Conservation (phyloP, 2,329 filamentous ascomycete genomes). For the Alternaria gaisen region DNA sequence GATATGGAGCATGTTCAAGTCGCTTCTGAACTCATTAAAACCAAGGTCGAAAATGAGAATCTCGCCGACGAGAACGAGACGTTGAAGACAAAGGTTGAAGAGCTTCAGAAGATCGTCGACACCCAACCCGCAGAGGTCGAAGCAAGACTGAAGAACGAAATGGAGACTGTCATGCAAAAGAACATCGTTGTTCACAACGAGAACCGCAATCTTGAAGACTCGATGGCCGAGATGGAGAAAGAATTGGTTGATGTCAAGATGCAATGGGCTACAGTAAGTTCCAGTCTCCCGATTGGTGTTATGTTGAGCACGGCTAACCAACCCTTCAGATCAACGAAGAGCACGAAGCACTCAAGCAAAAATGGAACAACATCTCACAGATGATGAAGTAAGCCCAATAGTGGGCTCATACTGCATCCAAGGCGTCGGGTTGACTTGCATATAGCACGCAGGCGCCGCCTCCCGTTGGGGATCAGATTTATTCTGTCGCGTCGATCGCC, state of each 20-base stretch:
- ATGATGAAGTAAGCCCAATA: conserved; percentile 52
- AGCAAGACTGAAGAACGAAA: conserved; percentile 79
- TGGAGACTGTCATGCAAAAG: conserved; percentile 89
- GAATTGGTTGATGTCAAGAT: conserved; percentile 93
- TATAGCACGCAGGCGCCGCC: conserved; percentile 32
- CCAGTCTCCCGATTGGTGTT: background rate
- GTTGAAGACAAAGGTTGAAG: conserved; percentile 82
- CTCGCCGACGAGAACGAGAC: conserved; percentile 90
- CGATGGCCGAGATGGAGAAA: conserved; percentile 90
- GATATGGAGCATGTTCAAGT: conserved; percentile 91
- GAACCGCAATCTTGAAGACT: conserved; percentile 87
- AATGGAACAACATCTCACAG: conserved; percentile 57
- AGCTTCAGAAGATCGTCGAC: conserved; percentile 86
- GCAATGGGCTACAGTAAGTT: conserved; percentile 88
- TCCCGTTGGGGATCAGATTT: conserved; percentile 26
- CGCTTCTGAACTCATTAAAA: conserved; percentile 88
- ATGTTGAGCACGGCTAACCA: conserved; percentile 25
- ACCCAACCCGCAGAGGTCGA: conserved; percentile 91
- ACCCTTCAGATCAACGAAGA: conserved; percentile 56
- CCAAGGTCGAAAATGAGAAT: conserved; percentile 93
- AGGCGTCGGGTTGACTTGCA: conserved; percentile 34
- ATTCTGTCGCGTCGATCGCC: conserved; percentile 35
- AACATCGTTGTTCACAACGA: conserved; percentile 95
- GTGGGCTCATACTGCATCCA: conserved; percentile 22
- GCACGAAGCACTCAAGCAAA: conserved; percentile 59